Base-by-base conservation (phyloP, 495 filamentous ascomycete species). In the Hypomontagnella submonticulosa region DNA sequence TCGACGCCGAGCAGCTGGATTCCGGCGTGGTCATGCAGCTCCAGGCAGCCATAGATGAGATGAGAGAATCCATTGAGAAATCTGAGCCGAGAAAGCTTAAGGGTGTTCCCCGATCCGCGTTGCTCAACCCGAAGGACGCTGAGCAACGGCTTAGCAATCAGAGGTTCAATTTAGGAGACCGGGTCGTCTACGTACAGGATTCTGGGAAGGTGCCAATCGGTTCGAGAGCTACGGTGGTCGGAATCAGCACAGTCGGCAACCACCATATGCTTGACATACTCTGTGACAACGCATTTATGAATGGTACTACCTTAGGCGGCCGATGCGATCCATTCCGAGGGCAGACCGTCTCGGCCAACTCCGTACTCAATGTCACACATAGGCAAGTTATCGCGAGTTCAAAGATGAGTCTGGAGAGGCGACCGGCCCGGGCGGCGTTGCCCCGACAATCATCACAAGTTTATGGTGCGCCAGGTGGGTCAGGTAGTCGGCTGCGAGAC, bases 261-360 rank as follows among this genome's bases (percentile, higher is more conserved):
- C 88, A 88, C 10, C 87, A 89, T 18, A 80, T 97, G 32, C 84
- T 99, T 20, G 96, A 99, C 73, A 85, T 98, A 50, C 88, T 99
- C 3, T 98, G 97, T 71, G 96, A 99, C 71, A 83, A 84, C 13
- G 90, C 90, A 2, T 99, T 99, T 75, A 97, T 99, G 92, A 93
- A 91, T 59, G 96, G 94, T 50, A 97, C 92, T 0, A 92, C 89
- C 0, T 83, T 99, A 10, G 88, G 90, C 57, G 92, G 90, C 19
- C 87, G 96, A 19, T 98, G 96, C 75, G 91, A 92, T n/a, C 90
- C 90, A 4, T 98, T 98, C 88, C 87, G 96, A 36, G 96, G 96
- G 37, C 93, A 95, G 73, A 97, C 96, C 0, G 92, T 99, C 8
- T 86, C 91, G 1, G 82, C 87, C 13, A 86, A 88, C 8, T 89